Evolutionary conservation across 139 green algal genomes (phyloP).

Genomic region (Trebouxia sp.): DNA sequence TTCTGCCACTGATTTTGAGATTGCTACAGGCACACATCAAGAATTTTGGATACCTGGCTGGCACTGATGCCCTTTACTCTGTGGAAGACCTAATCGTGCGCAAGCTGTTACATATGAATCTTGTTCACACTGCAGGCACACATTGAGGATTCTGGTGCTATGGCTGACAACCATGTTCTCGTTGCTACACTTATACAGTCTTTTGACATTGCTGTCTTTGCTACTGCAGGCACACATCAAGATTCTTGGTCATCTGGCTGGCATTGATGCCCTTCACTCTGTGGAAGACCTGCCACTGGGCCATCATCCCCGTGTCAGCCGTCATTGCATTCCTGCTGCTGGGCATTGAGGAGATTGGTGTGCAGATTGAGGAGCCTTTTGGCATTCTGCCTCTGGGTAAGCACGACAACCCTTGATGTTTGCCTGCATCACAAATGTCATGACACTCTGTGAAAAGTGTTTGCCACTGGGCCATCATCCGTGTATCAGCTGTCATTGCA

Average conservation of each 20-base stretch:
- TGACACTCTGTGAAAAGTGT: background rate
- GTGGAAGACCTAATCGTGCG: conserved; percentile 71
- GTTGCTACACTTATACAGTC: too few species aligned
- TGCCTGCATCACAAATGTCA: background rate
- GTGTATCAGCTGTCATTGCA: conserved; percentile 55
- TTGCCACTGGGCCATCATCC: conserved; percentile 65
- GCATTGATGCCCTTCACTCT: conserved; percentile 72
- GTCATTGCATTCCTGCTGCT: conserved; percentile 76
- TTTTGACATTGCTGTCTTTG: background rate
- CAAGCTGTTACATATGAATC: conserved; percentile 49
- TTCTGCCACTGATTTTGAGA: too few species aligned
- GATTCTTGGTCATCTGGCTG: conserved; percentile 77
- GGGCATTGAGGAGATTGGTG: conserved; percentile 86
- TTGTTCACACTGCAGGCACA: conserved; percentile 74
- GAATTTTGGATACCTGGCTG: conserved; percentile 76
- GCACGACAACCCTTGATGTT: too few species aligned
- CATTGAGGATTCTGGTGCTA: conserved; percentile 87
- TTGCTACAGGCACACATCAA: conserved; percentile 66
- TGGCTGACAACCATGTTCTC: too few species aligned
- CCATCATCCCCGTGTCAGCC: conserved; percentile 51
- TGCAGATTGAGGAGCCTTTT: conserved; percentile 68
- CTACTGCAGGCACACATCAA: conserved; percentile 66
- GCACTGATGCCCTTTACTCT: conserved; percentile 72
- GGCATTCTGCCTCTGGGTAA: conserved; percentile 49
- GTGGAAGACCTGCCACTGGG: conserved; percentile 72